Evolutionary conservation across 495 filamentous ascomycete genomes (phyloP).

Genomic region (Copromyces sp.): DNA sequence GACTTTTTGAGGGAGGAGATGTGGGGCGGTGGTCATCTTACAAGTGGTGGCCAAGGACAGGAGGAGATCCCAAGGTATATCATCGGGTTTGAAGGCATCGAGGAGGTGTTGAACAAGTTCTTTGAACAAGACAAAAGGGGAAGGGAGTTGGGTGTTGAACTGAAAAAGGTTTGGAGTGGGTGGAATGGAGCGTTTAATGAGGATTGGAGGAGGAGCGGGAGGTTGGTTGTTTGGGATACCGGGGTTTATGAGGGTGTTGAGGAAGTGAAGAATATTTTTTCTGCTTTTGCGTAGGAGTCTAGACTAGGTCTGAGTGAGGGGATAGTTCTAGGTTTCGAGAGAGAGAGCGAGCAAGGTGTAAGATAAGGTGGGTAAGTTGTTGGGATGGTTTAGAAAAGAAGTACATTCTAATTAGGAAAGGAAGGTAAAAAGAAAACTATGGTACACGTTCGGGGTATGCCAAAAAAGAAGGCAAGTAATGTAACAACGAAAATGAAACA

Average conservation of each 20-base stretch:
- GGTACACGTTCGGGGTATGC: background rate
- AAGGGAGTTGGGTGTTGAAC: conserved; percentile 23
- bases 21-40: conserved; percentile 19
- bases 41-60: conserved; percentile 15
- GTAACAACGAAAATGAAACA: background rate
- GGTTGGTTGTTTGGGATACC: conserved; percentile 68
- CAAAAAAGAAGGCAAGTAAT: background rate
- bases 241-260: conserved; percentile 20
- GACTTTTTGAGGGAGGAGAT: conserved; percentile 45
- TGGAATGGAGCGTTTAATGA: conserved; percentile 82
- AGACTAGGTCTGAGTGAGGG: background rate
- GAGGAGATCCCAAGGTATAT: conserved; percentile 44
- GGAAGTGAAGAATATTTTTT: background rate
- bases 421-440: background rate
- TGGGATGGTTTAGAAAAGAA: background rate
- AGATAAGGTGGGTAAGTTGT: background rate
- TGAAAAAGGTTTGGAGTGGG: conserved; percentile 56
- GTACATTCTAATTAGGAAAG: background rate
- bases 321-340: background rate
- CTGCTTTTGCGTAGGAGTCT: background rate
- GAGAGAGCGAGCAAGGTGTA: background rate
- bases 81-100: conserved; percentile 45
- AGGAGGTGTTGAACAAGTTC: conserved; percentile 31
- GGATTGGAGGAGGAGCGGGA: conserved; percentile 74
- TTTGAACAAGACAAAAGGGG: conserved; percentile 41